A percentile compares a stretch with the other conserved stretches of the same genome.
Conservation (phyloP, 2,329 filamentous ascomycete species). For the Colletotrichum plurivorum region DNA sequence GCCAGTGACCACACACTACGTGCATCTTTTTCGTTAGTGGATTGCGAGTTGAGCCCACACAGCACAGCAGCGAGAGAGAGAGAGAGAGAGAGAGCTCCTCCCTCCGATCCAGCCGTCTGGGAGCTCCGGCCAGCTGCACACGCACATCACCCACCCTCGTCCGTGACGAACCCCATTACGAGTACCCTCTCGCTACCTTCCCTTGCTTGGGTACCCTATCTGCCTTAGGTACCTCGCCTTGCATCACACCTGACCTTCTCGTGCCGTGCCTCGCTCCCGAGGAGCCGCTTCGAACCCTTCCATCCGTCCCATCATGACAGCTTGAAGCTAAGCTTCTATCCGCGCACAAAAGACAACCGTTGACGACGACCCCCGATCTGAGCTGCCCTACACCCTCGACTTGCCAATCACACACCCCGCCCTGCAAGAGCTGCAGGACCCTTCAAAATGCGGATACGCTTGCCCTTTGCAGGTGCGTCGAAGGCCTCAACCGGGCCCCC, state of each 20-base stretch:
- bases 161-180: conserved; percentile 38
- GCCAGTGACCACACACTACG: conserved; percentile 16
- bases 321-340: conserved; percentile 16
- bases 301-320: conserved; percentile 24
- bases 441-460: conserved; percentile 82
- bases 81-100: conserved; percentile 25
- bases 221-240: neutral
- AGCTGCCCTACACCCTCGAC: conserved; percentile 15
- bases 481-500: conserved; percentile 12
- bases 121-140: conserved; percentile 38
- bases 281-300: conserved; percentile 11
- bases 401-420: conserved; percentile 27
- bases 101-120: conserved; percentile 23
- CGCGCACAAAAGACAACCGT: conserved; percentile 4
- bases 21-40: conserved; percentile 36
- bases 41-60: conserved; percentile 12
- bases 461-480: conserved; percentile 85
- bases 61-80: conserved; percentile 10
- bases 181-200: conserved; percentile 13
- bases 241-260: neutral
- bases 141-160: conserved; percentile 32
- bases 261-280: conserved; percentile 10
- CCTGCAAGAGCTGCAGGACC: conserved; percentile 33
- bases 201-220: no score
- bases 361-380: conserved; percentile 3